Evolutionary conservation across 2,329 filamentous ascomycete genomes (phyloP).

Genomic region (Periconia sp.): DNA sequence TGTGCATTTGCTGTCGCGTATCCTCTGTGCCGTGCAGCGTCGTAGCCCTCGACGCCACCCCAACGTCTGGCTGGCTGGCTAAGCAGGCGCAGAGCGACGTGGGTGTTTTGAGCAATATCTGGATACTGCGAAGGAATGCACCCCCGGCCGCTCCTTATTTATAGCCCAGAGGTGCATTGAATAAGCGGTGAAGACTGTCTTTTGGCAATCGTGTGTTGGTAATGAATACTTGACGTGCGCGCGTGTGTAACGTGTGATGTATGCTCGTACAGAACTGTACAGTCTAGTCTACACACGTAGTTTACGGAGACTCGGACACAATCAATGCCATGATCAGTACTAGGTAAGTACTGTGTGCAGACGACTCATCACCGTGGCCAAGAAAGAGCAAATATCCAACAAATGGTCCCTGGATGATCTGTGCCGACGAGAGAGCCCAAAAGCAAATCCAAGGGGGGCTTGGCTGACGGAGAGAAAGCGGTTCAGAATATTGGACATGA

Average conservation of each 20-base stretch:
- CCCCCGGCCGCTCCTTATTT: constrained; percentile 26
- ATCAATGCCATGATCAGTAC: too few species aligned
- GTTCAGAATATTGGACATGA: not conserved
- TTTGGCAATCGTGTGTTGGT: constrained; percentile 13
- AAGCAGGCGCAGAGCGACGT: too few species aligned
- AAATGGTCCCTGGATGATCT: constrained; percentile 14
- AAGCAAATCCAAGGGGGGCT: constrained; percentile 14
- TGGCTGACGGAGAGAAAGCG: constrained; percentile 25
- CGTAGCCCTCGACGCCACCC: constrained; percentile 12
- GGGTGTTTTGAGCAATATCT: constrained; percentile 8
- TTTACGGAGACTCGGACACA: too few species aligned
- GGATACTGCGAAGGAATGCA: constrained; percentile 25
- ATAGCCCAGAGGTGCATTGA: constrained; percentile 26
- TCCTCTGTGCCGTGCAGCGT: not conserved
- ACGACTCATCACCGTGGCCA: too few species aligned
- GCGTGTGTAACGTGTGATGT: too few species aligned
- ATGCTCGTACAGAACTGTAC: too few species aligned
- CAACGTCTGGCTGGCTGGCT: constrained; percentile 25
- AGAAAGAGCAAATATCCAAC: too few species aligned
- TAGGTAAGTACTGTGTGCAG: too few species aligned
- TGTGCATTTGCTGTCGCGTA: not conserved
- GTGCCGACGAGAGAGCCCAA: constrained; percentile 15
- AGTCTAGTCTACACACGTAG: too few species aligned
- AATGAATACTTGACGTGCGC: constrained; percentile 2
- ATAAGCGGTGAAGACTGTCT: constrained; percentile 36